Conservation (phyloP, 768 basidiomycete genomes). For the Clitopilus hobsonii region DNA sequence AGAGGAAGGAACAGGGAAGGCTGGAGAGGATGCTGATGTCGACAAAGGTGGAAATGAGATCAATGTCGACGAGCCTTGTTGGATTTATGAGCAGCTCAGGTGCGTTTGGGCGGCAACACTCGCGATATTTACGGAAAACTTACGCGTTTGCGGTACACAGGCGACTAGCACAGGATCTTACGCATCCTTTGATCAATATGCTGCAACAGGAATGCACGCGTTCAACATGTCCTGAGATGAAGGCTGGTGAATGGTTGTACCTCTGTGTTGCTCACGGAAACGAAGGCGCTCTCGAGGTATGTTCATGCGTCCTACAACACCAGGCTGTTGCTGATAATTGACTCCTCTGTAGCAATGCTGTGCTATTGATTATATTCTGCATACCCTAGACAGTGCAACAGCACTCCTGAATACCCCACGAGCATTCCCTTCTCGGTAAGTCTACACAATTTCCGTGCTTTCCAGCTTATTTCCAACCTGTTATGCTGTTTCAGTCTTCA, state of each 20-base stretch:
- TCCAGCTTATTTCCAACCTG: conserved; percentile 2
- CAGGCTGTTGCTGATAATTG: neutral
- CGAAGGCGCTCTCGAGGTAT: conserved; percentile 81
- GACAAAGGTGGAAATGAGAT: conserved; percentile 17
- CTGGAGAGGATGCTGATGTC: conserved; percentile 12
- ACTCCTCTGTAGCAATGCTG: conserved; percentile 70
- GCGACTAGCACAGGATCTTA: conserved; percentile 83
- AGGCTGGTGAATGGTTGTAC: conserved; percentile 98
- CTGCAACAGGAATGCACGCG: conserved; percentile 87
- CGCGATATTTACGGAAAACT: too few species aligned
- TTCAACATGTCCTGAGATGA: conserved; percentile 91
- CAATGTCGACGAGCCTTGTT: conserved; percentile 75
- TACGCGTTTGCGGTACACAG: conserved; percentile 29
- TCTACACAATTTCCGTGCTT: neutral
- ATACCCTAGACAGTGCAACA: conserved; percentile 91
- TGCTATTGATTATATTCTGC: conserved; percentile 93
- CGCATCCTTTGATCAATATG: conserved; percentile 79
- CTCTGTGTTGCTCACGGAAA: conserved; percentile 93
- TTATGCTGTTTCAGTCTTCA: conserved; percentile 50
- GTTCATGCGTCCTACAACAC: conserved; percentile 11
- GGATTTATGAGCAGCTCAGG: conserved; percentile 69
- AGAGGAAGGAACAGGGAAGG: conserved; percentile 22
- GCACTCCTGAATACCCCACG: conserved; percentile 87
- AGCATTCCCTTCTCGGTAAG: conserved; percentile 87
- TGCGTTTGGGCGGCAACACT: conserved; percentile 15